phyloP scores from a whole-genome alignment of 768 basidiomycete genomes.

The Flagelloscypha sp. region DNA sequence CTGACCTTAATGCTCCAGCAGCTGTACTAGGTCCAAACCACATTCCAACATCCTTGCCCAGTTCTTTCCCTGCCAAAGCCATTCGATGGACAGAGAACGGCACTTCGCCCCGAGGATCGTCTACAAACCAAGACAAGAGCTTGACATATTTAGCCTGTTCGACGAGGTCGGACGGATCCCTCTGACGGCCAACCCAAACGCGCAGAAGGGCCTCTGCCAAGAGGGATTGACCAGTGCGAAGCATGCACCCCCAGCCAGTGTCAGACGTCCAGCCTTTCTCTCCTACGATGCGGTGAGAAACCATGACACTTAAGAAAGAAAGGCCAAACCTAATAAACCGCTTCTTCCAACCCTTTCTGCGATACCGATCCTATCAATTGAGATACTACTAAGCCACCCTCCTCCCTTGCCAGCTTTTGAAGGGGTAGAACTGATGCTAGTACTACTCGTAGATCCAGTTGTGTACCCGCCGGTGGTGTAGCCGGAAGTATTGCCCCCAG shows the following conservation, averaged over 20 bases:
- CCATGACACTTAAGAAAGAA: no score
- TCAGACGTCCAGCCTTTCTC: conserved; percentile 82
- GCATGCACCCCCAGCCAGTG: conserved; percentile 89
- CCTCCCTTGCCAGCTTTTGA: background rate
- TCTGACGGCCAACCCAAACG: conserved; percentile 53
- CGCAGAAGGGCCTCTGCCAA: conserved; percentile 72
- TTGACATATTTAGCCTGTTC: conserved; percentile 82
- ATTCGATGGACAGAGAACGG: conserved; percentile 96
- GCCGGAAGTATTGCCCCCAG: no score
- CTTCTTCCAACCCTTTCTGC: conserved; percentile 18
- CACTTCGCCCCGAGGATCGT: conserved; percentile 72
- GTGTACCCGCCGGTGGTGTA: conserved; percentile 9
- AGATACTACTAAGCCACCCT: background rate
- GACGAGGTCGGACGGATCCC: conserved; percentile 12
- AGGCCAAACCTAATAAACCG: no score
- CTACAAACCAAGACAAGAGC: conserved; percentile 91
- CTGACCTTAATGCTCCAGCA: conserved; percentile 90
- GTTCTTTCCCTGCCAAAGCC: conserved; percentile 88
- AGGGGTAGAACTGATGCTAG: background rate
- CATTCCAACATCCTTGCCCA: conserved; percentile 91
- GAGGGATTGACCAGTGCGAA: conserved; percentile 78
- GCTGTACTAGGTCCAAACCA: conserved; percentile 99
- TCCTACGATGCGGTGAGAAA: no score
- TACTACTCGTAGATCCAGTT: background rate
- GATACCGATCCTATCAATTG: conserved; percentile 3